phyloP scores from a whole-genome alignment of 2,329 filamentous ascomycete species.

The Aspergillus glaucus region DNA sequence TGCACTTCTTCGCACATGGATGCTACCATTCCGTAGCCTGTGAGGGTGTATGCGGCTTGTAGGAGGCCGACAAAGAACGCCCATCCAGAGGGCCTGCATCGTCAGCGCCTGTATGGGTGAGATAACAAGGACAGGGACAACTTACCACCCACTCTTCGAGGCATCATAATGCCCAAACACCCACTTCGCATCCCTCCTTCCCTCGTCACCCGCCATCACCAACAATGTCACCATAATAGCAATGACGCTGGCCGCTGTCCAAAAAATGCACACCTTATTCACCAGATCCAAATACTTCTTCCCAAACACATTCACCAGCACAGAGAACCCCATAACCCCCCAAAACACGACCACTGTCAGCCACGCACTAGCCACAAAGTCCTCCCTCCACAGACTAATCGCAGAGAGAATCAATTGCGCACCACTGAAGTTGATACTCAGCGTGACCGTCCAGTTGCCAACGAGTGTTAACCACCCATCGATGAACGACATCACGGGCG shows the following conservation, averaged over 20 bases:
- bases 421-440: conserved; percentile 66
- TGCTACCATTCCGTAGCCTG: conserved; percentile 63
- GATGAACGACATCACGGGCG: conserved; percentile 62
- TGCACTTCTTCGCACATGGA: conserved; percentile 69
- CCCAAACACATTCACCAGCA: conserved; percentile 59
- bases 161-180: conserved; percentile 66
- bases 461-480: conserved; percentile 67
- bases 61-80: conserved; percentile 66
- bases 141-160: conserved; percentile 56
- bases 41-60: conserved; percentile 50
- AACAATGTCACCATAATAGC: conserved; percentile 62
- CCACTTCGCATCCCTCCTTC: conserved; percentile 51
- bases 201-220: conserved; percentile 50
- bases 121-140: neutral
- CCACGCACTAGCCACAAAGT: conserved; percentile 61
- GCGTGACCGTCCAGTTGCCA: conserved; percentile 64
- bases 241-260: conserved; percentile 60
- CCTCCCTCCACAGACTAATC: conserved; percentile 63
- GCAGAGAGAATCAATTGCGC: conserved; percentile 63
- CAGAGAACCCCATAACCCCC: conserved; percentile 62
- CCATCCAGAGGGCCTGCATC: conserved; percentile 56
- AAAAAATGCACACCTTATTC: conserved; percentile 68
- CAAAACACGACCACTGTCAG: conserved; percentile 67
- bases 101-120: conserved; percentile 1
- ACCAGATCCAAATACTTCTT: conserved; percentile 59